Evolutionary conservation across 73 alveolate species (phyloP), one percentile per base, ranked within the genome.

Genomic region (Uronychia setigera): DNA sequence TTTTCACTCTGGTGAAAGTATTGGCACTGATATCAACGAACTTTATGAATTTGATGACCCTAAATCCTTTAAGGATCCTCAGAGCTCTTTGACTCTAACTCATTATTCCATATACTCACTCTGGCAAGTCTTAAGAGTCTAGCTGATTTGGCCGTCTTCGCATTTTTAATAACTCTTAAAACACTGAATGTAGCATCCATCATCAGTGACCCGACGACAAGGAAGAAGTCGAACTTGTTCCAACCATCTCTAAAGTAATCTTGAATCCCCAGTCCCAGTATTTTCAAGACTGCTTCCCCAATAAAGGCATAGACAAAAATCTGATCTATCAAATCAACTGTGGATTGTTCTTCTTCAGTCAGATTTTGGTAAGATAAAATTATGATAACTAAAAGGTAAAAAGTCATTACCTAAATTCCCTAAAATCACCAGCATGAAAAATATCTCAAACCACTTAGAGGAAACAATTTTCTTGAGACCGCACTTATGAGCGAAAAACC

Each of bases 191-290:
- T 58, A 29, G 58, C 77, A 28, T 58, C 59, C 59, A 33, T 60
- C 46, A 92, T 81, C 26, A 95, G 75, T 11, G 98, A 93, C 14
- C 96, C 92, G 28, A 93, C 84, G 0, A 95, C 98, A 29, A 96
- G 94, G 81, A 95, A 85, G 84, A 96, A 96, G 80, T 96, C 99
- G 86, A 96, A 96, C 86, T 81, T 90, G 86, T 96, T 96, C 98
- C 99, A 96, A 31, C 76, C 87, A 80, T 92, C 93, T 74, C 88
- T 88, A 79, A 95, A 95, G 87, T 96, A 96, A 33, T 88, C 96
- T 33, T 31, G 32, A 29, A 91, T 76, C 14, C 96, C 96, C 80
- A 93, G 92, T 1, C 96, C 99, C 0, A 74, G 30, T 28, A 95
- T 79, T 81, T 96, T 96, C 58, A 96, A 26, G 32, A 88, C 0